These are phyloP conservation scores for Camellia lanceoleosa DNA, from an alignment of 148 eudicot species.

Conservation along the genomic window DNA sequence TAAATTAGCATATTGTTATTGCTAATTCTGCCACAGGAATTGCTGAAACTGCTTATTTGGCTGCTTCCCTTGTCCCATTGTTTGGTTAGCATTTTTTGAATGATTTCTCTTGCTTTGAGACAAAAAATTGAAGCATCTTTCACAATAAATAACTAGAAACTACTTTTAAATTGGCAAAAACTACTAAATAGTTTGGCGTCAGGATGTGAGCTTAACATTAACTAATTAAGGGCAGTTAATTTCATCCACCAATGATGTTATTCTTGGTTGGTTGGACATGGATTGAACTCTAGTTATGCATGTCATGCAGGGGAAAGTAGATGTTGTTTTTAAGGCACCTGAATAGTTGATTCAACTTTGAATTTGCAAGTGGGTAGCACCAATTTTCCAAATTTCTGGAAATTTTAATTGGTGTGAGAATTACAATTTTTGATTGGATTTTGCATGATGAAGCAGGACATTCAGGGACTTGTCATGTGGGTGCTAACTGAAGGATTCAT, in stretches of 20 bases:
- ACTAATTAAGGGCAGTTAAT: neutral
- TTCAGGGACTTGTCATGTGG: conserved; percentile 94
- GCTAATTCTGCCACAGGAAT: too few relatives aligned
- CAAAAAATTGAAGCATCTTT: neutral
- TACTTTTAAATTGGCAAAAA: neutral
- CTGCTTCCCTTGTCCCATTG: neutral
- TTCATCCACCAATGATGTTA: neutral
- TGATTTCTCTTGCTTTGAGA: neutral
- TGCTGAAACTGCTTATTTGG: too few relatives aligned
- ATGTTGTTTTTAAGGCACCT: conserved; percentile 57
- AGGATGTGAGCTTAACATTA: neutral
- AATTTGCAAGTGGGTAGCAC: conserved; percentile 58
- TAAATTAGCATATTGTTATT: too few relatives aligned
- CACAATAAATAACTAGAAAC: neutral
- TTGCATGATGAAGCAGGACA: conserved; percentile 50
- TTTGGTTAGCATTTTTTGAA: neutral
- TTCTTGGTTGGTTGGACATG: neutral
- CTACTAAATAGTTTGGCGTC: neutral
- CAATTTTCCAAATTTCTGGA: neutral
- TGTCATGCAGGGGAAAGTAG: conserved; percentile 73
- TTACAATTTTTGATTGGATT: neutral
- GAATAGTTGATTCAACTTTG: conserved; percentile 56
- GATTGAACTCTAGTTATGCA: neutral
- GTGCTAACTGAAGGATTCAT: conserved; percentile 88
- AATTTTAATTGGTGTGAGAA: neutral